Evolutionary conservation across 169 alveolate species (phyloP), one percentile per base, ranked within the genome.

Genomic region (Eimeria necatrix): DNA sequence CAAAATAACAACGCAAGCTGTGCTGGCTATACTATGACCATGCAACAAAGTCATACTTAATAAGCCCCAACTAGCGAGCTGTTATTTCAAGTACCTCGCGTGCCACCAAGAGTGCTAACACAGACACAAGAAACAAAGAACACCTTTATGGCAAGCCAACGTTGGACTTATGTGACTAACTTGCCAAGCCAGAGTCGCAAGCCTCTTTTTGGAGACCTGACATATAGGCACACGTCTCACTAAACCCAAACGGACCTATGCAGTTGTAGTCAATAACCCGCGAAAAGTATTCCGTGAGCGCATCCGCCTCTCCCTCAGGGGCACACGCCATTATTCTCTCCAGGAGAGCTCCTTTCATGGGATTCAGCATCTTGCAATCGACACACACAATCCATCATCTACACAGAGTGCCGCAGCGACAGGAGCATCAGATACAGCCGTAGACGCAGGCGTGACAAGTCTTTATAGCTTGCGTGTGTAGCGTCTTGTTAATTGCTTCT

Each of bases 261-360:
- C 96, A 93, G 76, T 85, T 93, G 84, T 93, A 93, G 90, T 93
- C 76, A n/a, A 93, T 70, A 26, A 86, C 74, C 24, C 51, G 71
- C 14, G 81, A 74, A 64, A 71, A 93, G 88, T 93, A 93, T 16
- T 51, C 16, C 73, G 18, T 53, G 16, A 90, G 76, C 41, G 78
- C 91, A 20, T 53, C 9, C 56, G 91, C 91, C 91, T 83, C 91
- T 41, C 22, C 73, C 74, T 59, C 46, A 18, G 73, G 52, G 56
- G 91, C 91, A 32, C 91, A 83, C 41, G 73, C 91, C 10, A 53
- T 24, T 14, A 83, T 83, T 16, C 76, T 61, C 16, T 46, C 61
- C 16, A 83, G 52, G 26, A 83, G 24, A 46, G 91, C 76, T 5
- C 56, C 91, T 83, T 53, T n/a, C 16, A 83, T 14, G 4, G 91